Evolutionary conservation across 2,329 filamentous ascomycete species (phyloP), one percentile per base, ranked within the genome.

Genomic region (Trichoderma semiorbis): DNA sequence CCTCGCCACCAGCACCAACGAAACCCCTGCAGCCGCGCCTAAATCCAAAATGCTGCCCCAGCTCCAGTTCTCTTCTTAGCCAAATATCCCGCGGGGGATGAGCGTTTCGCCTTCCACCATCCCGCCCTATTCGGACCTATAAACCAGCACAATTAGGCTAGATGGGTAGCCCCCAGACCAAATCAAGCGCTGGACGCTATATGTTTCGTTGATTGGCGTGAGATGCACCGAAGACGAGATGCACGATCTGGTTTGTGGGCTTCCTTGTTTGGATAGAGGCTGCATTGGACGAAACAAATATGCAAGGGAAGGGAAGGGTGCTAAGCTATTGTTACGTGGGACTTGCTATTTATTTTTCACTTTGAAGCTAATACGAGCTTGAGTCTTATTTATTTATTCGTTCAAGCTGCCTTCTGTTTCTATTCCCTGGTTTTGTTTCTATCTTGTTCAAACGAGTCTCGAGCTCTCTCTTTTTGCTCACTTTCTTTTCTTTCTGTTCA

Each of bases 191-290:
- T 58, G 21, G 50, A 43, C 16, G 12, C 24, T 67, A 11, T 18
- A 21, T 47, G 62, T 14, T 36, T 36, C 62, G 7, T 34, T 53
- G 43, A 18, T 32, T 34, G 63, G 63, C 24, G 26, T 34, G 53
- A 43, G 24, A 18, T 30, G 32, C 53, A 58, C 61, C 57, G 28
- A 60, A 47, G n/a, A 21, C 21, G 34, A 5, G 55, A 50, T 62
- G 32, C 28, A 16, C 16, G 18, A 21, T 21, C 14, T 7, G 21
- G n/a, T 36, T 26, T 70, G 60, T 32, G 55, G 66, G 34, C 68
- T 70, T 70, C 68, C 68, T 57, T 64, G 50, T 70, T 70, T 63
- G 68, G 69, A 60, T 60, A 69, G 43, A 69, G 28, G 55, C 55
- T 69, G 55, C 66, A 43, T 47, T 67, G 61, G 61, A 28, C 32